A percentile compares a stretch with the other conserved stretches of the same genome.
phyloP scores from a whole-genome alignment of 495 filamentous ascomycete genomes.

The Penicillium atrosanguineum region DNA sequence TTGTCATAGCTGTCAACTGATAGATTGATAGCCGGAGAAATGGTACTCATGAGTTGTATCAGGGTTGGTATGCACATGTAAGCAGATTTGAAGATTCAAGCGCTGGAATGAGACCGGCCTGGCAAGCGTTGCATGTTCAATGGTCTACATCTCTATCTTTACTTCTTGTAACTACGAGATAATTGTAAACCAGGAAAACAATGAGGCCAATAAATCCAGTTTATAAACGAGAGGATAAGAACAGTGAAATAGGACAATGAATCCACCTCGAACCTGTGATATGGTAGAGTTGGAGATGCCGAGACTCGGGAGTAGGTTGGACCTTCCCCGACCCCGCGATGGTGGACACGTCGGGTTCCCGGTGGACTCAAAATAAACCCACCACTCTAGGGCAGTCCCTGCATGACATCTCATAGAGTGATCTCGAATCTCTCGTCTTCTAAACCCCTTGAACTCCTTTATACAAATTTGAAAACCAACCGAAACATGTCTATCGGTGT shows the following conservation, averaged over 20 bases:
- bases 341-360: constrained; percentile 6
- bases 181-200: too few species aligned
- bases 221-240: not conserved
- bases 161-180: too few species aligned
- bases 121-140: too few species aligned
- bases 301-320: constrained; percentile 13
- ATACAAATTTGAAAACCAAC: not conserved
- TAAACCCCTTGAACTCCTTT: not conserved
- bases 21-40: not conserved
- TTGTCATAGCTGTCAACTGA: not conserved
- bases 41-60: not conserved
- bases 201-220: not conserved
- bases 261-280: not conserved
- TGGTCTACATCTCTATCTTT: too few species aligned
- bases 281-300: not conserved
- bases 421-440: not conserved
- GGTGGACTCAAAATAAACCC: constrained; percentile 14
- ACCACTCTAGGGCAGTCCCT: constrained; percentile 11
- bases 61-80: not conserved
- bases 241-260: not conserved
- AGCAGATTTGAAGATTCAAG: too few species aligned
- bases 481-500: constrained; percentile 47
- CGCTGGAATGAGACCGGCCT: too few species aligned
- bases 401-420: constrained; percentile 12
- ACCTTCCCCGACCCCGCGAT: constrained; percentile 20